These are phyloP conservation scores for Globisporangium cederbergense DNA, from an alignment of 352 stramenopile genomes.

Conservation along the genomic window DNA sequence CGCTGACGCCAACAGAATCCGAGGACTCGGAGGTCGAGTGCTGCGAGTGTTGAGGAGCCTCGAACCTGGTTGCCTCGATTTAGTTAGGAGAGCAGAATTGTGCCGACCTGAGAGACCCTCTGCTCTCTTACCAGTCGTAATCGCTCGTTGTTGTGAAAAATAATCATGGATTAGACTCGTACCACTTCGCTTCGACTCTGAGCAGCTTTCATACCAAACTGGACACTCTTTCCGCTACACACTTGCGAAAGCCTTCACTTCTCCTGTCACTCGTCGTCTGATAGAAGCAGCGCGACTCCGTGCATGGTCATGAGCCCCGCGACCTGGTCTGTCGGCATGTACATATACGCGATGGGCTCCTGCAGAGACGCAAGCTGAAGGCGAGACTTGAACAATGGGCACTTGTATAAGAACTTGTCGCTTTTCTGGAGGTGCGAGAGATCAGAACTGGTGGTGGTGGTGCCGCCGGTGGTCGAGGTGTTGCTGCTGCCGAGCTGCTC, in stretches of 20 bases:
- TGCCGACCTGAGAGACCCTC: too few species aligned
- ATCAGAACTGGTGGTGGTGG: background rate
- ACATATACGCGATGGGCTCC: constrained; percentile 34
- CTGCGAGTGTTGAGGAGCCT: background rate
- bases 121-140: too few species aligned
- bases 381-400: constrained; percentile 36
- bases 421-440: background rate
- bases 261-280: constrained; percentile 13
- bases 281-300: constrained; percentile 31
- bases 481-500: constrained; percentile 1
- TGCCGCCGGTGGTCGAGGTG: background rate
- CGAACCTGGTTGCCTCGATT: background rate
- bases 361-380: constrained; percentile 24
- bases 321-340: constrained; percentile 30
- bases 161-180: background rate
- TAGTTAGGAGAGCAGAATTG: too few species aligned
- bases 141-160: too few species aligned
- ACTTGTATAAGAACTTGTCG: constrained; percentile 32
- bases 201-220: background rate
- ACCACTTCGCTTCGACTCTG: background rate
- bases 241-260: background rate
- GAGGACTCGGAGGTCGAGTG: background rate
- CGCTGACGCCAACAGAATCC: background rate
- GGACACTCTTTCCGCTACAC: background rate
- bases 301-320: constrained; percentile 27